Evolutionary conservation across 140 eudicot genomes (phyloP).

Genomic region (Bidens hawaiensis): DNA sequence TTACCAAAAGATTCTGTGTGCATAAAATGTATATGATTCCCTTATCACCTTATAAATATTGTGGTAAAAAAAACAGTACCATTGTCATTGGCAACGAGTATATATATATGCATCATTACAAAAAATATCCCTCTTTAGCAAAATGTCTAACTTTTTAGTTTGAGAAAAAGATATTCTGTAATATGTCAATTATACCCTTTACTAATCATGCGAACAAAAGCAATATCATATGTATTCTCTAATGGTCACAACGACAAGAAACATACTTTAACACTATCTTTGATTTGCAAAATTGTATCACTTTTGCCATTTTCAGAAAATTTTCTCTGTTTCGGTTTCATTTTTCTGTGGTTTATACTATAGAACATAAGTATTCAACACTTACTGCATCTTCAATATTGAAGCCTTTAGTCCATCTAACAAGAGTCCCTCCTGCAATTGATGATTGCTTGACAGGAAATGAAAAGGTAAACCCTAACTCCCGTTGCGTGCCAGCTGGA

Average conservation of each 20-base stretch:
- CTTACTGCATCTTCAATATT: conserved; percentile 71
- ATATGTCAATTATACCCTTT: not conserved
- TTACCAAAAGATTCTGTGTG: too few species aligned
- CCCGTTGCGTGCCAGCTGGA: conserved; percentile 72
- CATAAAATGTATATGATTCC: conserved; percentile 8
- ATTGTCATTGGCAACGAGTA: not conserved
- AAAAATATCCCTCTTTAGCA: not conserved
- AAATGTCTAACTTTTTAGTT: too few species aligned
- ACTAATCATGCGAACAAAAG: not conserved
- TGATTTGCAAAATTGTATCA: not conserved
- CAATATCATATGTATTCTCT: not conserved
- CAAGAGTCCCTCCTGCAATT: conserved; percentile 78
- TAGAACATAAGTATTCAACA: not conserved
- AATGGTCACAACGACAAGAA: not conserved
- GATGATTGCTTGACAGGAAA: conserved; percentile 88
- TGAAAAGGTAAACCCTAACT: conserved; percentile 92
- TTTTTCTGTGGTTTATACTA: not conserved
- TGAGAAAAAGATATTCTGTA: not conserved
- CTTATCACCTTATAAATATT: not conserved
- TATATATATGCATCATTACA: too few species aligned
- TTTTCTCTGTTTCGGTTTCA: not conserved
- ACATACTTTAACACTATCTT: not conserved
- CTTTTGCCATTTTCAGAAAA: not conserved
- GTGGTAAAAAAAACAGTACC: not conserved
- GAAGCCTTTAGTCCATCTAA: conserved; percentile 95